phyloP scores from a whole-genome alignment of 2,329 filamentous ascomycete genomes.

The Phyllosticta capitalensis region DNA sequence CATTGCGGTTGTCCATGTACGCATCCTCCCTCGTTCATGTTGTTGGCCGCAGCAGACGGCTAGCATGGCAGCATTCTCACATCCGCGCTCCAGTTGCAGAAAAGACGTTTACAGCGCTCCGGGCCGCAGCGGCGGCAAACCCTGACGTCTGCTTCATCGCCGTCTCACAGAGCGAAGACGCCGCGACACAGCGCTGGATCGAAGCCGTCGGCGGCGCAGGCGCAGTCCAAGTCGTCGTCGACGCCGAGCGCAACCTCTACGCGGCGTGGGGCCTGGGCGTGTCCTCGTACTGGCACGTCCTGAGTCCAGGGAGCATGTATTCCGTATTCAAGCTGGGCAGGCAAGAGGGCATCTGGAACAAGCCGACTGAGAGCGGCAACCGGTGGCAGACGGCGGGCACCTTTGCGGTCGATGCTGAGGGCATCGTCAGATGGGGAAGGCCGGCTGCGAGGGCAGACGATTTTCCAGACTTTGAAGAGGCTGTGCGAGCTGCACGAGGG shows the following conservation, averaged over 20 bases:
- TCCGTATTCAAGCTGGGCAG: slow-evolving; percentile 49
- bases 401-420: slow-evolving; percentile 49
- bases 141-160: slow-evolving; percentile 24
- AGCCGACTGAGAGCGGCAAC: slow-evolving; percentile 54
- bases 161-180: slow-evolving; percentile 26
- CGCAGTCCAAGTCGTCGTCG: slow-evolving; percentile 50
- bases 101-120: slow-evolving; percentile 45
- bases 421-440: slow-evolving; percentile 44
- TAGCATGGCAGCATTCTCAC: background rate
- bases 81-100: slow-evolving; percentile 48
- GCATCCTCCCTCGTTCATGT: slow-evolving; percentile 13
- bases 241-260: slow-evolving; percentile 51
- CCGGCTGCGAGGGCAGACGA: slow-evolving; percentile 43
- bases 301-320: slow-evolving; percentile 50
- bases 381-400: slow-evolving; percentile 60
- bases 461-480: slow-evolving; percentile 44
- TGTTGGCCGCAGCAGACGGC: background rate
- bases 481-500: slow-evolving; percentile 18
- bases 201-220: slow-evolving; percentile 41
- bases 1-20: slow-evolving; percentile 68
- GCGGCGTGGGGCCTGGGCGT: slow-evolving; percentile 57
- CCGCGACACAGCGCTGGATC: slow-evolving; percentile 25
- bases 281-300: slow-evolving; percentile 52
- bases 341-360: slow-evolving; percentile 57
- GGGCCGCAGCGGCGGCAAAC: slow-evolving; percentile 18